Evolutionary conservation across 192 early-diverging fungal genomes (phyloP), one percentile per base, ranked within the genome.

Genomic region (Gigaspora rosea): DNA sequence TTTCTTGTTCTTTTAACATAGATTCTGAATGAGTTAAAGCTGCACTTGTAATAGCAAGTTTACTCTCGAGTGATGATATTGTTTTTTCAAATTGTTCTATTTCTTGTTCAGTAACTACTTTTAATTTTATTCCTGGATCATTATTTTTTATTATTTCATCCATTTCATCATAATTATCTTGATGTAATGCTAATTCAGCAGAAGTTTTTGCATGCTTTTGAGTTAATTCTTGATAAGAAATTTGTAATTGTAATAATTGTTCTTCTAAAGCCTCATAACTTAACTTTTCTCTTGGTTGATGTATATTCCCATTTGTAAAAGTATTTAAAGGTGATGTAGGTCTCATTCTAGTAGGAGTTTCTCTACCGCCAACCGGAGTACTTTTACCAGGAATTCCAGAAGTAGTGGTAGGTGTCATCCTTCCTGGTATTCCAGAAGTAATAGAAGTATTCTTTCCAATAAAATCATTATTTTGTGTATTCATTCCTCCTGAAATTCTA

Each of bases 1-100:
- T 82, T 52, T 88, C 84, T 36, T 89, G 86, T 79, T 89, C 87
- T 41, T 87, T 78, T 52, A 88, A 80, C 41, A 84, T 81, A 47
- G 82, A 63, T 20, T 87, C 84, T 46, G 90, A 84, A 13, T 86
- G 90, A 35, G 85, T 87, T 52, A 93, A 50, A 1, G 88, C 84
- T 13, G 89, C 91, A 22, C 80, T 82, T 0, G 88, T 82, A 54
- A 86, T 79, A 12, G 81, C 82, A 51, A 92, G 78, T 61, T 92
- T 85, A 15, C 79, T 84, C 68, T 93, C 91, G 11, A 93, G 80
- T 9, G 79, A 77, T 5, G 88, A 87, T 27, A 92, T 85, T 61
- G 83, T 86, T 54, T 84, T 86, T 75, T 91, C 90, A 80, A 91
- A 91, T 62, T 92, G 91, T 71, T 91, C 36, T 18, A n/a, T 46